Conservation (phyloP, 1,139 yeast species). For the Candida anutae region DNA sequence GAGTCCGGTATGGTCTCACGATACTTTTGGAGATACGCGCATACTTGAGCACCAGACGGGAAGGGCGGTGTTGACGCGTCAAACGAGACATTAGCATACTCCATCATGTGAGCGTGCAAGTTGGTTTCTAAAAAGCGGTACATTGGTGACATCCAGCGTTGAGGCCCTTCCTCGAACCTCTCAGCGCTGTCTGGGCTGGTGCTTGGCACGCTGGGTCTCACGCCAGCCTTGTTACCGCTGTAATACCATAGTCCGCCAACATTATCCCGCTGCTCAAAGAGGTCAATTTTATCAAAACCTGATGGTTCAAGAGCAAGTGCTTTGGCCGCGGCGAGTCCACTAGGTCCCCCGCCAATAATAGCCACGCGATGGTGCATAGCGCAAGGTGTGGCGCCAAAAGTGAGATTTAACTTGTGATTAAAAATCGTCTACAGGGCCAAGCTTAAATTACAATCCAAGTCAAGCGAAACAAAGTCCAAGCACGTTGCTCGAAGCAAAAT, state of each 20-base stretch:
- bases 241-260: constrained; percentile 48
- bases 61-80: constrained; percentile 22
- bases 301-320: constrained; percentile 36
- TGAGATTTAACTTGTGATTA: too few species aligned
- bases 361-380: too few species aligned
- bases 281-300: constrained; percentile 23
- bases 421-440: too few species aligned
- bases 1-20: constrained; percentile 22
- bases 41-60: constrained; percentile 32
- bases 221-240: constrained; percentile 17
- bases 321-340: constrained; percentile 43
- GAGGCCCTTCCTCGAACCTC: constrained; percentile 1
- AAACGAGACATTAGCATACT: constrained; percentile 28
- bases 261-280: constrained; percentile 33
- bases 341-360: constrained; percentile 46
- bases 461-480: too few species aligned
- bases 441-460: too few species aligned
- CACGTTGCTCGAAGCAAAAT: too few species aligned
- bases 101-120: constrained; percentile 34
- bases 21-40: constrained; percentile 27
- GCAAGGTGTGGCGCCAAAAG: too few species aligned
- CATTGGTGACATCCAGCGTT: constrained; percentile 34
- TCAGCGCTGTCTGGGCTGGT: constrained; percentile 2
- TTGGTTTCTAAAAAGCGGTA: constrained; percentile 43
- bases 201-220: constrained; percentile 19